These are phyloP conservation scores for Rhytidhysteron rufulum DNA, from an alignment of 2,329 filamentous ascomycete species.

Conservation along the genomic window DNA sequence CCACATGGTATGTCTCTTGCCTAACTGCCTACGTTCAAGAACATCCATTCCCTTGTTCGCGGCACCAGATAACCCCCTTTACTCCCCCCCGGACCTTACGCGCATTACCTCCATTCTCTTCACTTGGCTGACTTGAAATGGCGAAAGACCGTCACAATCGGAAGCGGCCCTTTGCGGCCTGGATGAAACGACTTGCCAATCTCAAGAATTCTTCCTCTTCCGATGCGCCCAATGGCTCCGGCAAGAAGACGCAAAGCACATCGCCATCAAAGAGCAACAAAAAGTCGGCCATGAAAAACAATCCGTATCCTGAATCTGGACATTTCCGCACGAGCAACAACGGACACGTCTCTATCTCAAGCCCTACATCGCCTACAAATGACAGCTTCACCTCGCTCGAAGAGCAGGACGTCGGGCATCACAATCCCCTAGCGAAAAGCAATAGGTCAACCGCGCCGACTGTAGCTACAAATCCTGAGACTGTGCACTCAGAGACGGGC, in stretches of 20 bases:
- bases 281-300: conserved; percentile 66
- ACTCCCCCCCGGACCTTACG: conserved; percentile 1
- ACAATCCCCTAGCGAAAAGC: conserved; percentile 56
- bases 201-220: conserved; percentile 73
- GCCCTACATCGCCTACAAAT: conserved; percentile 42
- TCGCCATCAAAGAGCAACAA: conserved; percentile 53
- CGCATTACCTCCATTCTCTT: conserved; percentile 3
- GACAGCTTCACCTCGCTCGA: conserved; percentile 58
- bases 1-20: conserved; percentile 40
- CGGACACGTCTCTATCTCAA: conserved; percentile 46
- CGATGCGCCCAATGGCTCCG: conserved; percentile 42
- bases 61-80: no score
- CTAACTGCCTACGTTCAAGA: no score
- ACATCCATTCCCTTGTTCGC: no score
- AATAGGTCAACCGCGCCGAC: conserved; percentile 74
- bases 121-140: conserved; percentile 19
- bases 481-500: conserved; percentile 67
- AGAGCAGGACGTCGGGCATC: conserved; percentile 45
- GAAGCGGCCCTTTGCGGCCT: conserved; percentile 82
- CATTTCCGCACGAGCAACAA: conserved; percentile 45
- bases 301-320: conserved; percentile 86
- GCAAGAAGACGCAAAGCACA: conserved; percentile 36
- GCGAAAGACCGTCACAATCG: conserved; percentile 66
- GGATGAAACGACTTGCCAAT: conserved; percentile 90
- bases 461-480: conserved; percentile 77